These are phyloP conservation scores for Hemisphaericaspora subhashii DNA, from an alignment of 1,139 yeast species.

Conservation along the genomic window DNA sequence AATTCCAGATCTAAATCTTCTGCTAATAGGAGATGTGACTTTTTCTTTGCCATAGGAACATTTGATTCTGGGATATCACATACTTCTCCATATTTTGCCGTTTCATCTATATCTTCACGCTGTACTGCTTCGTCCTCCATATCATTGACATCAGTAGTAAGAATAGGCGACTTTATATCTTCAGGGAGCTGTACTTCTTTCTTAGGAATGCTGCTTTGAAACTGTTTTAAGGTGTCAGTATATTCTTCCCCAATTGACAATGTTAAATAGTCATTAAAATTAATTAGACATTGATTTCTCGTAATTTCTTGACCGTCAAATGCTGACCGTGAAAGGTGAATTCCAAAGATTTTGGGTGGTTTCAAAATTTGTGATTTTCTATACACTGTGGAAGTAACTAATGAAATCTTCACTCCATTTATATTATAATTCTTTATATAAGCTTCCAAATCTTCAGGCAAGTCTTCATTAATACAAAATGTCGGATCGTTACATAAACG, in stretches of 20 bases:
- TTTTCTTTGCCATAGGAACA: not conserved
- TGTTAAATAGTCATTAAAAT: constrained; percentile 57
- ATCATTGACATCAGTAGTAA: constrained; percentile 45
- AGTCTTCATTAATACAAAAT: constrained; percentile 62
- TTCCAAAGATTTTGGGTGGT: constrained; percentile 69
- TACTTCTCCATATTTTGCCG: constrained; percentile 22
- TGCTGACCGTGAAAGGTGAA: constrained; percentile 82
- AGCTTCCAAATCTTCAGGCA: constrained; percentile 42
- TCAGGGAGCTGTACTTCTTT: constrained; percentile 18
- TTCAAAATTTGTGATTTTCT: constrained; percentile 61
- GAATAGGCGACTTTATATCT: constrained; percentile 20
- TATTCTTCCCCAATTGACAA: constrained; percentile 51
- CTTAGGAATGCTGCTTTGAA: constrained; percentile 24
- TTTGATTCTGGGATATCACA: constrained; percentile 22
- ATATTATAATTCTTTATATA: constrained; percentile 49
- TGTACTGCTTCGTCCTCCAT: constrained; percentile 48
- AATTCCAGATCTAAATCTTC: constrained; percentile 1
- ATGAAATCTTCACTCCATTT: constrained; percentile 44
- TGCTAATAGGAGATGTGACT: not conserved
- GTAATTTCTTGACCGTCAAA: constrained; percentile 69
- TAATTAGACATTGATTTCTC: constrained; percentile 75
- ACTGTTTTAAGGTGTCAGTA: constrained; percentile 36
- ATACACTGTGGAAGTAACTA: constrained; percentile 61
- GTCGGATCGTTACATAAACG: constrained; percentile 28
- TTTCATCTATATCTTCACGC: constrained; percentile 38